Conservation (phyloP, 371 early-diverging fungal species). For the Syncephalastrum racemosum region DNA sequence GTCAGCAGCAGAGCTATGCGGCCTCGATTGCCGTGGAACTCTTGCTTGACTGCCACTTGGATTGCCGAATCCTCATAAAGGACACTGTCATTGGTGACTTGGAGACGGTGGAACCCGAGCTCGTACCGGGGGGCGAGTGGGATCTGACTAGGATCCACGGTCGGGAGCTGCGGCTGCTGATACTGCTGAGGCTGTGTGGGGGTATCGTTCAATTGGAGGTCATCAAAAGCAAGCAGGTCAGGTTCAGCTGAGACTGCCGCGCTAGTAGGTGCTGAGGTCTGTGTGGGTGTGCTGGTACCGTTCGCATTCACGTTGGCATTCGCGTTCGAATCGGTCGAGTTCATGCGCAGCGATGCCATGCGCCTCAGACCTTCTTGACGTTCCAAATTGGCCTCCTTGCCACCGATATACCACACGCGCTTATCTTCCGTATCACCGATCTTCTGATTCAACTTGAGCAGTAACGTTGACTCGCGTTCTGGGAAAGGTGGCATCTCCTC, state of each 20-base stretch:
- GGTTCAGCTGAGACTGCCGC: constrained; percentile 14
- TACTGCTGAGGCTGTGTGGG: neutral
- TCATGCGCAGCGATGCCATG: constrained; percentile 43
- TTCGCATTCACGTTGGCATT: neutral
- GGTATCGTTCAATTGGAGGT: constrained; percentile 22
- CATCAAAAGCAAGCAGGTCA: constrained; percentile 40
- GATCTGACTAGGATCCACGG: constrained; percentile 20
- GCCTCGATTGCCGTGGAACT: constrained; percentile 84
- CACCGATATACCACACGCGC: constrained; percentile 93
- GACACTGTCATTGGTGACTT: constrained; percentile 78
- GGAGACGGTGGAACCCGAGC: constrained; percentile 58
- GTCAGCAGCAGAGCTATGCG: constrained; percentile 85
- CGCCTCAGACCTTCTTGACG: constrained; percentile 47
- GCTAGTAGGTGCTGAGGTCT: constrained; percentile 3
- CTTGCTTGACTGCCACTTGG: constrained; percentile 87
- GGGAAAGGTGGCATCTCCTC: constrained; percentile 98
- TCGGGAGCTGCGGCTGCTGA: constrained; percentile 1
- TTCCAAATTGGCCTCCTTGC: constrained; percentile 78
- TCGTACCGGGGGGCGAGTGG: constrained; percentile 57
- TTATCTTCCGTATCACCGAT: constrained; percentile 92
- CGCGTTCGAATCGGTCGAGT: constrained; percentile 17
- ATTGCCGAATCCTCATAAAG: constrained; percentile 85
- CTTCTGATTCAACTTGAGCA: constrained; percentile 79
- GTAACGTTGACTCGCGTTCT: constrained; percentile 88
- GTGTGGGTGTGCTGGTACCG: neutral